A percentile compares a stretch with the other conserved stretches of the same genome.
These are phyloP conservation scores for Nakaseomyces uthaithaninus DNA, from an alignment of 1,139 yeast genomes.

Conservation along the genomic window DNA sequence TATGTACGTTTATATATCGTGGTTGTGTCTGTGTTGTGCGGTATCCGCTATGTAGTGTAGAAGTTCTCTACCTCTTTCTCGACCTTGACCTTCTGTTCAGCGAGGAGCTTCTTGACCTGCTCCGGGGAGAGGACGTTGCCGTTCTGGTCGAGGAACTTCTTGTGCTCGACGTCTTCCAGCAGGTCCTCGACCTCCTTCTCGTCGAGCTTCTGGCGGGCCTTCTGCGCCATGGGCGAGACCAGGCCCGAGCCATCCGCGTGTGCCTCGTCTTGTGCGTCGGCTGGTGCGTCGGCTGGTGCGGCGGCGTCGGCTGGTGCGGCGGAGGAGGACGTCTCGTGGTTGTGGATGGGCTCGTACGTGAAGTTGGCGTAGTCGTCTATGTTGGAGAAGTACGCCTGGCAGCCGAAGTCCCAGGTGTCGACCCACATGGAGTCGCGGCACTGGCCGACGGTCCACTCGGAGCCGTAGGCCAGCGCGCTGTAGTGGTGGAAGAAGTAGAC, in stretches of 20 bases:
- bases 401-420: slow-evolving; percentile 78
- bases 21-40: neutral
- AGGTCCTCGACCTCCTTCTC: slow-evolving; percentile 13
- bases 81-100: slow-evolving; percentile 23
- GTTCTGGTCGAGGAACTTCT: slow-evolving; percentile 25
- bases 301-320: no score
- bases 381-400: slow-evolving; percentile 41
- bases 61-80: slow-evolving; percentile 11
- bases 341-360: slow-evolving; percentile 2
- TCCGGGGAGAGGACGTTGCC: slow-evolving; percentile 24
- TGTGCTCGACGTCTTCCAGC: slow-evolving; percentile 19
- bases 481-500: slow-evolving; percentile 53
- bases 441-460: slow-evolving; percentile 63
- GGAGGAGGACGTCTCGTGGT: neutral
- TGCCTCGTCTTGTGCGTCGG: no score
- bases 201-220: neutral
- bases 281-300: no score
- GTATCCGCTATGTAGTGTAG: neutral
- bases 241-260: neutral
- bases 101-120: slow-evolving; percentile 19
- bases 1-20: neutral
- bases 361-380: slow-evolving; percentile 18
- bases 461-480: slow-evolving; percentile 69
- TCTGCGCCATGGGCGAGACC: neutral
- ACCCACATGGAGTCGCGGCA: slow-evolving; percentile 58